These are phyloP conservation scores for Fusarium acutatum DNA, from an alignment of 2,329 filamentous ascomycete species.

Conservation along the genomic window DNA sequence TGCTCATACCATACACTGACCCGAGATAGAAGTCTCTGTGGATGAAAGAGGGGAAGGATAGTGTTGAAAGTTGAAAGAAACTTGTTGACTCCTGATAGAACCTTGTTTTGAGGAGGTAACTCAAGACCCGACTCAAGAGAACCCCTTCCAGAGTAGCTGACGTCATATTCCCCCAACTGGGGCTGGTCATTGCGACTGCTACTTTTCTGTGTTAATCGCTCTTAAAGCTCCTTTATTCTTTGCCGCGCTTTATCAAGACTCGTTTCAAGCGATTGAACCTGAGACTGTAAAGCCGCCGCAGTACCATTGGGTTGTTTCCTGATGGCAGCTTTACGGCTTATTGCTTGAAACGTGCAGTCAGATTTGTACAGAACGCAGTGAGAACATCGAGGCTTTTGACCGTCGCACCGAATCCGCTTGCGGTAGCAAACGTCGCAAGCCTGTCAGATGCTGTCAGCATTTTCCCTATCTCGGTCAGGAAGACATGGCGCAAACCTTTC, in stretches of 20 bases:
- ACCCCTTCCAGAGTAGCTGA: not conserved
- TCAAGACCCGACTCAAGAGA: not conserved
- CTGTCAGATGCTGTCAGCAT: not conserved
- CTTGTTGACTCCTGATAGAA: not conserved
- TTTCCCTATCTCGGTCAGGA: fast-evolving
- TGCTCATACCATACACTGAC: not conserved
- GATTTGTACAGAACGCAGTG: conserved; percentile 6
- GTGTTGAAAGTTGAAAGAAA: conserved; percentile 11
- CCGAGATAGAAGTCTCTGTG: not conserved
- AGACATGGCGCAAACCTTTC: not conserved
- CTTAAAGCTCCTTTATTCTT: not conserved
- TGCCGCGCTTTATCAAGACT: not conserved
- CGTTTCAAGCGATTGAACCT: not conserved
- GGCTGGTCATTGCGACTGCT: fast-evolving
- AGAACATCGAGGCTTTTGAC: conserved; percentile 9
- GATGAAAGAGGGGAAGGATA: conserved; percentile 16
- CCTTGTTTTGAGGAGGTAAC: not conserved
- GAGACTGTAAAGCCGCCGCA: not conserved
- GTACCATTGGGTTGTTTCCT: fast-evolving
- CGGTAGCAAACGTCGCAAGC: conserved; percentile 29
- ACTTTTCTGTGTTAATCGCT: not conserved
- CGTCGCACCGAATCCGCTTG: conserved; percentile 28
- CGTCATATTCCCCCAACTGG: fast-evolving
- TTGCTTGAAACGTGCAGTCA: not conserved
- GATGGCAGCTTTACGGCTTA: not conserved